Base-by-base conservation (phyloP, 352 stramenopile genomes). In the Globisporangium paddicum region DNA sequence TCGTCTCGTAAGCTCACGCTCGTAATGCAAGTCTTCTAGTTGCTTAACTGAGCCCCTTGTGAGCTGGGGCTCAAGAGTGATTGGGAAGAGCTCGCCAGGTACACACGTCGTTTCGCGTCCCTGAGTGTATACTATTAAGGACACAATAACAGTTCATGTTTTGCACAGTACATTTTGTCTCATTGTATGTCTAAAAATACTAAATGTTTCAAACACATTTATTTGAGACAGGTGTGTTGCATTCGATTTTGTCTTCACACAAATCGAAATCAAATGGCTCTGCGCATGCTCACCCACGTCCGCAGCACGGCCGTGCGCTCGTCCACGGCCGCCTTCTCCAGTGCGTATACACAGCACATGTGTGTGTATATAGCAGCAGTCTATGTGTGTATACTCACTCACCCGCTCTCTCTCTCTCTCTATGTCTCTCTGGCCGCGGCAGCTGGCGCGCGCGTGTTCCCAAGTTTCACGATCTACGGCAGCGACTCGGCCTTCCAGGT, bases 401-500 rank as follows among this genome's bases (percentile, higher is more conserved):
- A 14, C 34, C 34, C 34, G 19, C 14, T 59, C 13, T 35, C 14
- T 59, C 13, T 40, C 1, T n/a, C 14, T 59, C 13, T 35, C 14
- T 59, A 9, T 40, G 0, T 59, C 13, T 35, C 14, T 59, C 13
- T 40, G 0, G 21, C 5, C 5, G 30, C 28, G 3, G n/a, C 51
- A 83, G 73, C 75, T 32, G 63, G 70, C 48, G 71, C 76, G 60
- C 84, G 84, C 37, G 79, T 88, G 38, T 93, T 90, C 66, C 84
- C 84, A 14, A 90, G 71, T 60, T 92, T 93, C 60, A 77, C 73
- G 21, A 57, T 77, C 25, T 93, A 93, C 53, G 77, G 84, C 55
- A 86, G 71, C 42, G 77, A 90, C 49, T 78, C 82, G 18, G 79
- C 78, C 25, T 91, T 93, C 66, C 83, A 93, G 61, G 69, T 75